Percentiles rank a stretch among this genome's conserved stretches.
Conservation (phyloP, 2,329 filamentous ascomycete genomes). For the Sclerotinia glacialis region DNA sequence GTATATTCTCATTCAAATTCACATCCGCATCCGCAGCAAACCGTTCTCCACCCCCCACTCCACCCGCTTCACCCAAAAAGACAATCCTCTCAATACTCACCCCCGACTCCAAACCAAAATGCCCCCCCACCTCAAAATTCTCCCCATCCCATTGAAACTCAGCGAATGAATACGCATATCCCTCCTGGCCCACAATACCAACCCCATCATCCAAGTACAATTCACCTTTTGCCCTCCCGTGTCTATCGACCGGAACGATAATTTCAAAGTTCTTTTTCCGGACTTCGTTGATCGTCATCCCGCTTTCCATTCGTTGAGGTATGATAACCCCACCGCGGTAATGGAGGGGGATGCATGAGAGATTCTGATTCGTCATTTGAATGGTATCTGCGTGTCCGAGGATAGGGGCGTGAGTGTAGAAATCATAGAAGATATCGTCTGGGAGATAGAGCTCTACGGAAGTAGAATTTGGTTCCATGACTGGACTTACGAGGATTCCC, state of each 20-base stretch:
- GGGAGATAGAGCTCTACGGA: slow-evolving; percentile 50
- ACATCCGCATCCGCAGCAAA: too few relatives aligned
- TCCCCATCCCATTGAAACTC: slow-evolving; percentile 57
- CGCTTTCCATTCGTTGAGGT: slow-evolving; percentile 54
- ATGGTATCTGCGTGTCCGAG: slow-evolving; percentile 44
- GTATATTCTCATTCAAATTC: not conserved
- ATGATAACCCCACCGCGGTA: slow-evolving; percentile 64
- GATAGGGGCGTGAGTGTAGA: slow-evolving; percentile 49
- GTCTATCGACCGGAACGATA: slow-evolving; percentile 60
- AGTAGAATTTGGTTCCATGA: slow-evolving; percentile 46
- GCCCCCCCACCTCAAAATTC: slow-evolving; percentile 44
- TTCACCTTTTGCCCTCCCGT: slow-evolving; percentile 62
- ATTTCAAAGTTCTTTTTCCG: slow-evolving; percentile 67
- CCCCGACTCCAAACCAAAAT: slow-evolving; percentile 51
- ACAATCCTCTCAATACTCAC: slow-evolving; percentile 50
- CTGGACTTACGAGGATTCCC: slow-evolving; percentile 49
- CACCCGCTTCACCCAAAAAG: slow-evolving; percentile 44
- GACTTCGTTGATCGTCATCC: slow-evolving; percentile 63
- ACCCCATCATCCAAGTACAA: slow-evolving; percentile 79
- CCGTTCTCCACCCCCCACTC: not conserved
- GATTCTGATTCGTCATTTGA: slow-evolving; percentile 42
- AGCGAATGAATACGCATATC: slow-evolving; percentile 51
- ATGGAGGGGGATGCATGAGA: slow-evolving; percentile 62
- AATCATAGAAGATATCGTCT: slow-evolving; percentile 50
- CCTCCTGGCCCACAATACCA: slow-evolving; percentile 54